Evolutionary conservation across 1,284 basidiomycete species (phyloP), one percentile per base, ranked within the genome.

Genomic region (Pholiota adiposa): DNA sequence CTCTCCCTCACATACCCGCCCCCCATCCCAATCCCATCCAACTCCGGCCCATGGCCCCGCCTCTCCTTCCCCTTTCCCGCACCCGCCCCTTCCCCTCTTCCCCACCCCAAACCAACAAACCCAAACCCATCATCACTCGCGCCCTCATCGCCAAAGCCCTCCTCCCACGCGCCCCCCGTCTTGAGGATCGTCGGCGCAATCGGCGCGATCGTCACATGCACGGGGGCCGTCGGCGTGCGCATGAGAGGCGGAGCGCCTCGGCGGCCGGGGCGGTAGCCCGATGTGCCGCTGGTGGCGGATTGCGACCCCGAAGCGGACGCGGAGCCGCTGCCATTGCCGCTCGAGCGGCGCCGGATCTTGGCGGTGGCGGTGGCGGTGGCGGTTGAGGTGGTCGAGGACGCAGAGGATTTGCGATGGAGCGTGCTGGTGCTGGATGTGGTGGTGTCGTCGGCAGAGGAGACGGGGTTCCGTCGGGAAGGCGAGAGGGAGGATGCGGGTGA

Each of bases 181-280:
- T 98, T 99, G 67, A 99, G 83, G 48, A 93, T 85, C 1, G 97
- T 96, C 0, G 97, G 97, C 0, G 96, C 92, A 64, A 99, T 96
- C 49, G 94, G 92, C 12, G 95, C 96, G 64, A 98, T 99, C 4
- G 95, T 97, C 63, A 94, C 82, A 59, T 89, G 70, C 21, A 62
- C 85, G 43, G 82, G 79, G 41, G 83, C 80, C 16, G 73, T 38
- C 16, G 69, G 60, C 11, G 77, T 74, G 36, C 77, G 77, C 54
- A 74, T 67, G 64, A 77, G 72, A 67, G 68, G 74, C 58, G 51
- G 71, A 14, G 59, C 61, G 29, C 51, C 63, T 21, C 52, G 61
- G 21, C 64, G 52, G 27, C 60, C 61, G 23, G 66, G 64, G 41
- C 63, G 62, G 41, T 69, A 69, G 16, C 57, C 56, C 33, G 60